A percentile compares a stretch with the other conserved stretches of the same genome.
Evolutionary conservation across 2,329 filamentous ascomycete genomes (phyloP).

Genomic region (Trichoderma sp.): DNA sequence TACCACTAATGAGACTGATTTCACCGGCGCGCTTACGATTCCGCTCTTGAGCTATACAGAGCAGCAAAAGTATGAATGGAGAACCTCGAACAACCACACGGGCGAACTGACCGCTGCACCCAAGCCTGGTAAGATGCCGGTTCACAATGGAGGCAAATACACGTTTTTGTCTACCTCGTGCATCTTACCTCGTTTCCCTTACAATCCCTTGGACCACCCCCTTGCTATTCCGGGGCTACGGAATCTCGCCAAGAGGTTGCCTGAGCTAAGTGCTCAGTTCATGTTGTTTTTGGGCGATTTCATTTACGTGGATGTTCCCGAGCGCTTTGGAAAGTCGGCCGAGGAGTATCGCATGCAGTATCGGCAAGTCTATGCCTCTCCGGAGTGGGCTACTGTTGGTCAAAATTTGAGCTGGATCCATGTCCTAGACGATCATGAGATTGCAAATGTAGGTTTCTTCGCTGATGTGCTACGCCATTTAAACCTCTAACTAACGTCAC

Average conservation of each 20-base stretch:
- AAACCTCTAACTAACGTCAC: constrained; percentile 55
- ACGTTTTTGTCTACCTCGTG: constrained; percentile 93
- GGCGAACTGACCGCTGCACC: constrained; percentile 83
- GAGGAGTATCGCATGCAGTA: constrained; percentile 90
- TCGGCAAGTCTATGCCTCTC: constrained; percentile 91
- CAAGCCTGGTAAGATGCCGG: constrained; percentile 64
- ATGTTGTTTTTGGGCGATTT: constrained; percentile 87
- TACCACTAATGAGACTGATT: constrained; percentile 80
- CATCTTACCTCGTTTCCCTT: constrained; percentile 89
- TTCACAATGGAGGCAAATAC: constrained; percentile 68
- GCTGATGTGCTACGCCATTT: not conserved
- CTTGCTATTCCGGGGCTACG: constrained; percentile 80
- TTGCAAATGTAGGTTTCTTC: constrained; percentile 74
- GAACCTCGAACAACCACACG: constrained; percentile 81
- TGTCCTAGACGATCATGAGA: constrained; percentile 95
- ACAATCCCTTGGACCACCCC: constrained; percentile 80
- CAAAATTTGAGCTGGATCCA: constrained; percentile 95
- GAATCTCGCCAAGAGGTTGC: constrained; percentile 73
- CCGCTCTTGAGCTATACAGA: constrained; percentile 65
- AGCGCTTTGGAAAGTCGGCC: constrained; percentile 70
- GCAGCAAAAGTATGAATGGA: constrained; percentile 80
- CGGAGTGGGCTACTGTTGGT: constrained; percentile 79
- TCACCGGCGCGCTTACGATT: constrained; percentile 71
- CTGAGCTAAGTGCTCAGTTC: constrained; percentile 72
- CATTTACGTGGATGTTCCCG: constrained; percentile 88